Evolutionary conservation across 2,329 filamentous ascomycete genomes (phyloP).

Genomic region (Colletotrichum cereale): DNA sequence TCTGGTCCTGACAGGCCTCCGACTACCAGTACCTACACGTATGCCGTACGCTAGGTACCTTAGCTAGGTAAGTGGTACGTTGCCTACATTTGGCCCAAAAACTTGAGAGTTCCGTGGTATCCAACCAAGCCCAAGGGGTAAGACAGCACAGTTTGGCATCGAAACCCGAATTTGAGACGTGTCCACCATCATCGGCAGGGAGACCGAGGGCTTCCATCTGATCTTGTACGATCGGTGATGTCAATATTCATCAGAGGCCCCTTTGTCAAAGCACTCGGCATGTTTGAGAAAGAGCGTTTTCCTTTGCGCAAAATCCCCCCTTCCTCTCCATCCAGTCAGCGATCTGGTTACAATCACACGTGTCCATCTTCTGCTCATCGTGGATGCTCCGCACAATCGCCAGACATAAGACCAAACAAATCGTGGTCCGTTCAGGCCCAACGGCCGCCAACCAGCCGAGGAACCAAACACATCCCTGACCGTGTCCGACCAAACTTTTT

Average conservation of each 20-base stretch:
- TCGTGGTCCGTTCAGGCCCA: not conserved
- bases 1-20: not conserved
- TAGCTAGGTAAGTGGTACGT: not conserved
- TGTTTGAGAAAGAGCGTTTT: slow-evolving; percentile 4
- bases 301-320: not conserved
- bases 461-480: not conserved
- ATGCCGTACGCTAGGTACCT: not conserved
- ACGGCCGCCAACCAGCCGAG: not conserved
- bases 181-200: not conserved
- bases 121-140: slow-evolving; percentile 19
- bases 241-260: not conserved
- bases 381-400: not conserved
- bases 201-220: not conserved
- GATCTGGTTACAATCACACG: slow-evolving; percentile 14
- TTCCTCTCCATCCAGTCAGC: not conserved
- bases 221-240: slow-evolving; percentile 8
- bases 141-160: slow-evolving; percentile 21
- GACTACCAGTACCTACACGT: not conserved
- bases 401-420: slow-evolving; percentile 10
- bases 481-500: not conserved
- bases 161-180: not conserved
- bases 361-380: slow-evolving; percentile 3
- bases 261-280: slow-evolving; percentile 19
- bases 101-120: not conserved
- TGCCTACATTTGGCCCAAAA: slow-evolving; percentile 22